phyloP scores from a whole-genome alignment of 78 protist genomes.

The Speleostelium caveatum region DNA sequence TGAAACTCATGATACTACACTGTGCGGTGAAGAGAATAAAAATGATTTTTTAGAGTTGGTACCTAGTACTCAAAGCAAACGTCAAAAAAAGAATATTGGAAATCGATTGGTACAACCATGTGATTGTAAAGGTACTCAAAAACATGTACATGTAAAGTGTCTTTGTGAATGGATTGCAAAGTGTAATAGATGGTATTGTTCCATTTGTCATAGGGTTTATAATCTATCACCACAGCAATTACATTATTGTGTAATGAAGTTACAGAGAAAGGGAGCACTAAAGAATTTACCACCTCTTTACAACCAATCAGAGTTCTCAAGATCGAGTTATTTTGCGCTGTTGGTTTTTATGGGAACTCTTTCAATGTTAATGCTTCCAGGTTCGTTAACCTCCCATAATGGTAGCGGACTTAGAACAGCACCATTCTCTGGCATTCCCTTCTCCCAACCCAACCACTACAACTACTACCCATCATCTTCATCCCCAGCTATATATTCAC shows the following conservation, averaged over 20 bases:
- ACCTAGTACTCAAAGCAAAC: constrained; percentile 19
- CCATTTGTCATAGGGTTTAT: constrained; percentile 65
- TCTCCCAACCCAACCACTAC: background rate
- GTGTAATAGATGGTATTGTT: constrained; percentile 68
- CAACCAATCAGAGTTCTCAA: constrained; percentile 29
- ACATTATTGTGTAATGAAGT: constrained; percentile 60
- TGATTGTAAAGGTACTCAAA: constrained; percentile 73
- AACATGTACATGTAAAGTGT: constrained; percentile 72
- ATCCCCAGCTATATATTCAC: constrained; percentile 5
- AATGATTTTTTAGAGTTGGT: constrained; percentile 34
- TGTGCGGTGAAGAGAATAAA: background rate
- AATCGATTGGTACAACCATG: constrained; percentile 61
- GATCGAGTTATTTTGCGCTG: constrained; percentile 65
- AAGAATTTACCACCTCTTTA: constrained; percentile 69
- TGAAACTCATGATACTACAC: background rate
- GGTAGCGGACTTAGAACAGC: background rate
- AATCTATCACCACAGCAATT: constrained; percentile 65
- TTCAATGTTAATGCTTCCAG: constrained; percentile 66
- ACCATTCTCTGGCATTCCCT: background rate
- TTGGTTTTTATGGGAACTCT: constrained; percentile 64
- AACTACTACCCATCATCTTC: constrained; percentile 30
- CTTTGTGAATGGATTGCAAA: constrained; percentile 76
- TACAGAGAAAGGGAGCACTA: constrained; percentile 45
- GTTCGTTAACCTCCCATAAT: background rate
- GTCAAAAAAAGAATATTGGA: constrained; percentile 60